Percentiles rank a stretch among this genome's conserved stretches.
Conservation (phyloP, 116 monocot genomes). For the Phalaenopsis hybrid region DNA sequence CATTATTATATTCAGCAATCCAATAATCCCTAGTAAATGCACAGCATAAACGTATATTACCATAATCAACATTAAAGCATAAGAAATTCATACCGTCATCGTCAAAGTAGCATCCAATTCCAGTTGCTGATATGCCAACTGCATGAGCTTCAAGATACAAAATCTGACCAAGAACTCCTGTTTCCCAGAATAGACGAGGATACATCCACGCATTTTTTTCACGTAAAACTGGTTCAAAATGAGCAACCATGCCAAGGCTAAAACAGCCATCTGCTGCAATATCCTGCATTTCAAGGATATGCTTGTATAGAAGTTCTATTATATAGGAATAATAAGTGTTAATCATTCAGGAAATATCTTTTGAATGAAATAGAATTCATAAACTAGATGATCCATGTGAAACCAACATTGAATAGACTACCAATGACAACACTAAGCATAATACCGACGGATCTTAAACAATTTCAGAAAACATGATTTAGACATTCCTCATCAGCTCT, state of each 20-base stretch:
- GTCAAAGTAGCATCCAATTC: constrained; percentile 99
- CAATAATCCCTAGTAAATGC: not conserved
- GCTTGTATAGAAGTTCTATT: not conserved
- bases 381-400: not conserved
- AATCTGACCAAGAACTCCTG: constrained; percentile 90
- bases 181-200: constrained; percentile 96
- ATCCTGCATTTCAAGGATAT: constrained; percentile 40
- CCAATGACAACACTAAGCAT: not conserved
- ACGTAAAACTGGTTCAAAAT: constrained; percentile 63
- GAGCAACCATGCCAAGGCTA: constrained; percentile 93
- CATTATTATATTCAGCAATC: not conserved
- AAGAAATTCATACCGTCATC: constrained; percentile 59
- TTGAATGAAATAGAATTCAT: not conserved
- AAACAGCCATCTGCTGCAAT: constrained; percentile 98
- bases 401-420: not conserved
- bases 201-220: constrained; percentile 97
- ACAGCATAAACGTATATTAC: not conserved
- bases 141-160: constrained; percentile 98
- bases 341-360: not conserved
- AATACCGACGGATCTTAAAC: not conserved
- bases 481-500: not conserved
- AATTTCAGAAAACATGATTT: not conserved
- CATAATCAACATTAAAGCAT: not conserved
- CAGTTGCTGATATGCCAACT: constrained; percentile 93
- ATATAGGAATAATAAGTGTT: not conserved